Conservation (phyloP, 2,329 filamentous ascomycete genomes). For the Cladosporium sp. region DNA sequence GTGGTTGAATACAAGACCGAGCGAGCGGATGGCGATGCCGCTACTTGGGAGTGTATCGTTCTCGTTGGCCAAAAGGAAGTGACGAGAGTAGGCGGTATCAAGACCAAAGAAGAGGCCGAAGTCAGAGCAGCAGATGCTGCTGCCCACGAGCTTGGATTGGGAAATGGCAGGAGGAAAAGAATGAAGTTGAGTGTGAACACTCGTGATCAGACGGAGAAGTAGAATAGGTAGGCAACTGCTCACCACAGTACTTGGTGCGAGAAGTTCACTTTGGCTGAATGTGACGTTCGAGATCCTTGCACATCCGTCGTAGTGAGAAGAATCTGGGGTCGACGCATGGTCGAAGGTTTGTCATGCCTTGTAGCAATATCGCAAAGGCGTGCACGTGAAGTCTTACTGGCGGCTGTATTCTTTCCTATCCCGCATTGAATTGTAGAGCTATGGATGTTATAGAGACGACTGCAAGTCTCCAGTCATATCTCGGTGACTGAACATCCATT, state of each 20-base stretch:
- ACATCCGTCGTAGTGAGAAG: too few relatives aligned
- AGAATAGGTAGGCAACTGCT: neutral
- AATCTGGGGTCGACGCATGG: too few relatives aligned
- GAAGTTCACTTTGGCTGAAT: neutral
- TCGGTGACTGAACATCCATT: neutral
- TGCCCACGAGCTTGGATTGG: neutral
- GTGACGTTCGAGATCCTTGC: neutral
- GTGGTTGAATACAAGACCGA: conserved; percentile 54
- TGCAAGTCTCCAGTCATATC: neutral
- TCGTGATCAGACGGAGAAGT: neutral
- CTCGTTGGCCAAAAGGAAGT: conserved; percentile 38
- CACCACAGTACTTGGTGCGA: neutral
- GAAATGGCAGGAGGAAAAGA: neutral
- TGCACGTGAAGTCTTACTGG: neutral
- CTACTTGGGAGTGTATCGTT: conserved; percentile 36
- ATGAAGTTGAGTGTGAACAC: neutral
- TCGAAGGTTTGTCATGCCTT: neutral
- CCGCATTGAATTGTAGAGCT: neutral
- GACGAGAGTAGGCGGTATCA: conserved; percentile 36
- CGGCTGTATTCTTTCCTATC: neutral
- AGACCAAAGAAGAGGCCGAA: conserved; percentile 37
- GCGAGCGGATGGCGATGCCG: conserved; percentile 14
- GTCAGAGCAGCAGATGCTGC: conserved; percentile 9
- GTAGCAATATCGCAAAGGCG: neutral
- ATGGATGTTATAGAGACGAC: neutral